Conservation (phyloP, 139 green algal genomes). For the Raphidocelis subcapitata region DNA sequence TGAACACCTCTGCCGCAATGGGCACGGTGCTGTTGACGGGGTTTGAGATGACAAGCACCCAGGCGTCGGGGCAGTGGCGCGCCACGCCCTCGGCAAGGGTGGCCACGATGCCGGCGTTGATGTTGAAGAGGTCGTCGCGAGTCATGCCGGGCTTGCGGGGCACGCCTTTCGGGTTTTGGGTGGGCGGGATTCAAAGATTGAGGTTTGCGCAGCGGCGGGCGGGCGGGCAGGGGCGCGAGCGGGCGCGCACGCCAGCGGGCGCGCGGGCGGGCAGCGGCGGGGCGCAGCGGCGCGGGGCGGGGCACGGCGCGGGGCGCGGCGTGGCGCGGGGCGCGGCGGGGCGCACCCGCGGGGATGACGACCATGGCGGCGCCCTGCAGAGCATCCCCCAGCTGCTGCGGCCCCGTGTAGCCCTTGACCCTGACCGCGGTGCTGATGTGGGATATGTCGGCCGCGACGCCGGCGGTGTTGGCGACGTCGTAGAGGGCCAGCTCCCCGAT, state of each 20-base stretch:
- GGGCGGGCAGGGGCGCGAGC: too few relatives aligned
- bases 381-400: slow-evolving; percentile 76
- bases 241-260: too few relatives aligned
- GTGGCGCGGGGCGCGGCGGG: neutral
- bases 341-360: slow-evolving; percentile 90
- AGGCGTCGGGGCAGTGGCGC: slow-evolving; percentile 73
- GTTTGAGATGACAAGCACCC: slow-evolving; percentile 93
- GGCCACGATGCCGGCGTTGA: slow-evolving; percentile 97
- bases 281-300: neutral
- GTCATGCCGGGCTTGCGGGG: slow-evolving; percentile 99
- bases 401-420: slow-evolving; percentile 72
- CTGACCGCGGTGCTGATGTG: slow-evolving; percentile 89
- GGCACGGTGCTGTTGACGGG: slow-evolving; percentile 98
- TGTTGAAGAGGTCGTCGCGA: slow-evolving; percentile 98
- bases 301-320: neutral
- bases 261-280: too few relatives aligned
- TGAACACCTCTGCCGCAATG: slow-evolving; percentile 94
- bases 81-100: slow-evolving; percentile 79
- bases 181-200: neutral
- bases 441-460: slow-evolving; percentile 91
- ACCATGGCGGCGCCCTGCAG: slow-evolving; percentile 88
- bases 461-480: slow-evolving; percentile 86
- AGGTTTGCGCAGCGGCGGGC: neutral
- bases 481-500: slow-evolving; percentile 86
- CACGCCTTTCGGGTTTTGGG: slow-evolving; percentile 52